Conservation (phyloP, 2,329 filamentous ascomycete genomes). For the Neodidymelliopsis sp. region DNA sequence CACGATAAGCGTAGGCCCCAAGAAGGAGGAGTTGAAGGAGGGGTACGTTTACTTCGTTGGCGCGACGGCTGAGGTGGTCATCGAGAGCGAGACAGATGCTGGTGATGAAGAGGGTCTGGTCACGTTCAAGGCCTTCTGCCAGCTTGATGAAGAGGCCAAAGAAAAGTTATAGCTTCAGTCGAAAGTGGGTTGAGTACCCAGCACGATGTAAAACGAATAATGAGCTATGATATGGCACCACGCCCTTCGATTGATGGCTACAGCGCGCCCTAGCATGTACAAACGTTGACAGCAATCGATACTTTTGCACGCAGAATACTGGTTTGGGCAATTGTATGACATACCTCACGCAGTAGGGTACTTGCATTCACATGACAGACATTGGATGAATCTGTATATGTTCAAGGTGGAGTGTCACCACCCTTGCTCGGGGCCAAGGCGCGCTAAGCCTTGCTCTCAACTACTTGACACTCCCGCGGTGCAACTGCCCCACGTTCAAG, state of each 20-base stretch:
- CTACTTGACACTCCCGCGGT: conserved; percentile 18
- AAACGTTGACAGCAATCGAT: conserved; percentile 10
- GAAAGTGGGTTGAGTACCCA: too few relatives aligned
- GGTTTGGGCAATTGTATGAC: neutral
- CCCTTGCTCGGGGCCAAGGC: conserved; percentile 3
- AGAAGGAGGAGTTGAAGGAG: conserved; percentile 69
- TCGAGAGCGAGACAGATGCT: conserved; percentile 69
- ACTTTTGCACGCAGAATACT: neutral
- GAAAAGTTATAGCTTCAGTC: conserved; percentile 43
- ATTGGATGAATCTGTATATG: neutral
- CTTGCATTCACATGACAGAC: neutral
- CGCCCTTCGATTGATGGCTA: neutral
- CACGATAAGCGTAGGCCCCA: conserved; percentile 84
- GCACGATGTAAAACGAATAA: conserved; percentile 2
- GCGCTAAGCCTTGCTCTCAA: conserved; percentile 7
- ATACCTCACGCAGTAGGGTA: neutral
- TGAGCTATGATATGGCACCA: neutral
- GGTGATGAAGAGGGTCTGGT: conserved; percentile 70
- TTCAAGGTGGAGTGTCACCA: neutral
- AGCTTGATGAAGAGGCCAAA: conserved; percentile 60
- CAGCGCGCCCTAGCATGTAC: conserved; percentile 2
- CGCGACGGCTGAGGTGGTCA: conserved; percentile 80
- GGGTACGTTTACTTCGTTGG: conserved; percentile 72
- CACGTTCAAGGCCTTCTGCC: conserved; percentile 94
- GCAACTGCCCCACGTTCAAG: conserved; percentile 10